Base-by-base conservation (phyloP, 805 yeast species). In the Spathaspora hagerdaliae region DNA sequence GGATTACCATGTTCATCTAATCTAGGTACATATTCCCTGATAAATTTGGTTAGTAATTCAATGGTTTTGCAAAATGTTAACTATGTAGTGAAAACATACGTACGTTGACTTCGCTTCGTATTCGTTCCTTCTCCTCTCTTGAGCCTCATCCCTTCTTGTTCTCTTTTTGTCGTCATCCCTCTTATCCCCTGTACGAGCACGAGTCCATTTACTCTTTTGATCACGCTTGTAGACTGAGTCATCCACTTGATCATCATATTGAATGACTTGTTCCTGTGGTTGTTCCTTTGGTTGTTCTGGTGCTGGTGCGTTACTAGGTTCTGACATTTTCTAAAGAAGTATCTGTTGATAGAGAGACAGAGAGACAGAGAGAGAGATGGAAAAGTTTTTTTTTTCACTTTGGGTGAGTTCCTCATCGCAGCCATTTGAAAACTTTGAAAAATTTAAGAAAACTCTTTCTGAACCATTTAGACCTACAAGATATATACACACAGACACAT, bases 1-100 rank as follows among this genome's bases (percentile, higher is more conserved):
- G 83, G 82, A 31, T 79, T 74, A 10, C 91, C 92, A 27, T 80
- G 65, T 13, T 71, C 85, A 60, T 84, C 90, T 62, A 81, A 54
- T 58, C 71, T 50, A 58, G 80, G 67, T 10, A 57, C 59, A 54
- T 60, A 69, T 31, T 64, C 73, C 36, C 71, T 67, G 39, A 35
- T 14, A 13, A 12, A 24, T 3, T 15, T 19, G 7, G 46, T 42
- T 44, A 40, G 44, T 41, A 48, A 27, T n/a, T n/a, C n/a, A n/a
- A n/a, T n/a, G n/a, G n/a, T n/a, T n/a, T n/a, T n/a, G n/a, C n/a
- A n/a, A n/a, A n/a, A n/a, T n/a, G n/a, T n/a, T n/a, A n/a, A n/a
- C n/a, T n/a, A 67, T n/a, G n/a, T n/a, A n/a, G n/a, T n/a, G n/a
- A n/a, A n/a, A n/a, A 75, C 83, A 64, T 78, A 79, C 83, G 81